These are phyloP conservation scores for Ogataea minuta DNA, from an alignment of 805 yeast genomes.

Conservation along the genomic window DNA sequence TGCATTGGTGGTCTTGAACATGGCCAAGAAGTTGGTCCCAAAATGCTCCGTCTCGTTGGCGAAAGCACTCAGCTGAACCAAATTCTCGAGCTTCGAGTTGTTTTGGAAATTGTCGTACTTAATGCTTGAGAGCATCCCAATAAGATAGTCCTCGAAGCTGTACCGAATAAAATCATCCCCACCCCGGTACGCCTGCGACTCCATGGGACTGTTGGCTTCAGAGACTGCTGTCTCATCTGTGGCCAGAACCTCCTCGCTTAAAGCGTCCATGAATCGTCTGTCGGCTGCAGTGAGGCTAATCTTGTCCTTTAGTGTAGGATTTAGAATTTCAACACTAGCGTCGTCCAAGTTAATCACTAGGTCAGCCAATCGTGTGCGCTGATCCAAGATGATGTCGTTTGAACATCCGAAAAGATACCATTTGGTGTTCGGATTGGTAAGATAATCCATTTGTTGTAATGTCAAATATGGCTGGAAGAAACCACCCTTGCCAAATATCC, in stretches of 20 bases:
- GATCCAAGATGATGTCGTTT: conserved; percentile 73
- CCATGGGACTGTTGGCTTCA: conserved; percentile 39
- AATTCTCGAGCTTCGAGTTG: conserved; percentile 29
- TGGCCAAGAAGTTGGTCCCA: conserved; percentile 40
- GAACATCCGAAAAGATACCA: conserved; percentile 84
- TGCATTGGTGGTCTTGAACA: conserved; percentile 56
- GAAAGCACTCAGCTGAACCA: conserved; percentile 21
- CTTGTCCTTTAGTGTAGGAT: conserved; percentile 41
- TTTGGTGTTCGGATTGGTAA: conserved; percentile 52
- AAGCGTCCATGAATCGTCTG: conserved; percentile 66
- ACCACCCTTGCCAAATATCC: conserved; percentile 80
- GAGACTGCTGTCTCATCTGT: conserved; percentile 33
- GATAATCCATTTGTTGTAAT: conserved; percentile 80
- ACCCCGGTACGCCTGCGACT: conserved; percentile 46
- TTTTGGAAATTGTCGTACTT: conserved; percentile 62
- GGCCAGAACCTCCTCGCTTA: conserved; percentile 46
- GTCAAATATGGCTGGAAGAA: conserved; percentile 94
- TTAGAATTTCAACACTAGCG: conserved; percentile 44
- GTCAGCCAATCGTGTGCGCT: conserved; percentile 61
- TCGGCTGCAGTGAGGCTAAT: conserved; percentile 58
- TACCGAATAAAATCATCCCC: conserved; percentile 86
- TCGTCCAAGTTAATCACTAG: conserved; percentile 63
- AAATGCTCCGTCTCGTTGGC: conserved; percentile 26
- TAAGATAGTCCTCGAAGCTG: conserved; percentile 86
- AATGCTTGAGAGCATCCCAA: conserved; percentile 68